Base-by-base conservation (phyloP, 2,329 filamentous ascomycete species). In the Neofusicoccum laricinum region DNA sequence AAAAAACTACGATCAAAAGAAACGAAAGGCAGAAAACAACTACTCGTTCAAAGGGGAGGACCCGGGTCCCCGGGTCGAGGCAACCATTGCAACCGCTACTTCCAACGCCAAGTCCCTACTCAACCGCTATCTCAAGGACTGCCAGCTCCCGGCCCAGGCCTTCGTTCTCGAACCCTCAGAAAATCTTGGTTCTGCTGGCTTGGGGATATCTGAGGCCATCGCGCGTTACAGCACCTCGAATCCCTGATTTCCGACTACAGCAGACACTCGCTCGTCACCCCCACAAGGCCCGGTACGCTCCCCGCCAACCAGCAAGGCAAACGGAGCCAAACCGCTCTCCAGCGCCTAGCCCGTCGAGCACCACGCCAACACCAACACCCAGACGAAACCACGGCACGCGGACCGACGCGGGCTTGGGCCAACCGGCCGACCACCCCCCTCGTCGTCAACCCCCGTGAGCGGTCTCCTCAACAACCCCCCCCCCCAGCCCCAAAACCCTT, bases 331-430 rank as follows among this genome's bases (percentile, higher is more conserved):
- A 71, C 76, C 76, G 0, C 70, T 82, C 2, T 67, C 67, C 0
- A 75, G 79, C 3, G 78, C 80, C 0, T 86, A 85, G 85, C 78
- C 80, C 15, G 80, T 77, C 2, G 84, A 87, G 67, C 87, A 86
- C 64, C 84, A 86, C 61, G 77, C 80, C 45, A 84, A 87, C 66
- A 86, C 88, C 69, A 87, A 87, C 64, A 64, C 87, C 0, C 84
- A 88, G 67, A 87, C 87, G 85, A 87, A 86, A 65, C 81, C 87
- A 68, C 88, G 85, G 85, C 77, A 45, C 51, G 46, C 49, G 34
- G 46, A 63, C 38, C 78, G 74, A 76, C 21, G 79, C 79, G 38
- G 71, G 75, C 41, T 80, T 80, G 80, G 70, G 79, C 76, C 1
- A 71, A 78, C 55, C 78, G 61, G 12, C 46, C 46, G 11, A 21